Evolutionary conservation across 306 rosid species (phyloP).

Genomic region (Styphnolobium japonicum): DNA sequence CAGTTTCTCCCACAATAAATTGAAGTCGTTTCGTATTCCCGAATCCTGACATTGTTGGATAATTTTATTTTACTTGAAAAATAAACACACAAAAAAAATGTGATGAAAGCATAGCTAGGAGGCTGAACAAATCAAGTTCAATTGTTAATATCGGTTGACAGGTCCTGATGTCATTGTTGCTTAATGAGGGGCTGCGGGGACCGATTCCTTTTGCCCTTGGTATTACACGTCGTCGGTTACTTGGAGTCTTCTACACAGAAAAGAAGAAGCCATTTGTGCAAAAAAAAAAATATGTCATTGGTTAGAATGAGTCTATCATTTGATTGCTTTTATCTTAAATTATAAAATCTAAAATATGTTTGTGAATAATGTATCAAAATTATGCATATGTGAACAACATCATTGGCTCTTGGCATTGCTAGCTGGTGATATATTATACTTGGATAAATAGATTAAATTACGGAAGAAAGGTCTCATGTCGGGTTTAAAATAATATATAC

Average conservation of each 20-base stretch:
- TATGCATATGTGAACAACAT: background rate
- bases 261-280: background rate
- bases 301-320: constrained; percentile 14
- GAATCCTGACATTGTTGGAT: background rate
- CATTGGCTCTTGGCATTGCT: background rate
- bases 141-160: background rate
- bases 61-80: background rate
- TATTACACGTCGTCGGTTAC: constrained; percentile 11
- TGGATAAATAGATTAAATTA: background rate
- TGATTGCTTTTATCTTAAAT: background rate
- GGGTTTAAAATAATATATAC: background rate
- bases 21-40: background rate
- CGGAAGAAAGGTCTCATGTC: constrained; percentile 16
- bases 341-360: background rate
- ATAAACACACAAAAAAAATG: background rate
- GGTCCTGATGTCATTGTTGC: constrained; percentile 12
- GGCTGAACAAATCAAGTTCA: constrained; percentile 16
- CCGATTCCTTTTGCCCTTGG: constrained; percentile 2
- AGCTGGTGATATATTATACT: background rate
- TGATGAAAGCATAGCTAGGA: background rate
- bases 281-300: background rate
- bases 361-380: background rate
- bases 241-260: background rate
- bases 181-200: background rate
- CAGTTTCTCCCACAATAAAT: background rate